phyloP scores from a whole-genome alignment of 2,329 filamentous ascomycete species.

The Stenocarpella maydis region DNA sequence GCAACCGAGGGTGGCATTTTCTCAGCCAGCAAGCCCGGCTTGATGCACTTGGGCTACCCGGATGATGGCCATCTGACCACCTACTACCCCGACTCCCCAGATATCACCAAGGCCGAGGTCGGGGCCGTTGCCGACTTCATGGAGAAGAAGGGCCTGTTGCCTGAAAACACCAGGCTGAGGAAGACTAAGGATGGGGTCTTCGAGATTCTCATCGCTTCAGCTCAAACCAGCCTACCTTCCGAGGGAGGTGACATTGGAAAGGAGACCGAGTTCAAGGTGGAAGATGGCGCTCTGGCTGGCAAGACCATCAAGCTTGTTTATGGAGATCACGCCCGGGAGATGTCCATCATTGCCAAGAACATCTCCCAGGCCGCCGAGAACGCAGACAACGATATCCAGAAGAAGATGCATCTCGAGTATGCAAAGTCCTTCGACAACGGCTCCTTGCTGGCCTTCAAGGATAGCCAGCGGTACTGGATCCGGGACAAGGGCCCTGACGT shows the following conservation, averaged over 20 bases:
- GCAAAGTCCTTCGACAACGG: conserved; percentile 77
- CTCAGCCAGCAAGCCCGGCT: conserved; percentile 66
- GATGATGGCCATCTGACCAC: conserved; percentile 81
- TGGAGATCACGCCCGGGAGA: conserved; percentile 77
- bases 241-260: conserved; percentile 75
- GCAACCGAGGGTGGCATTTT: conserved; percentile 78
- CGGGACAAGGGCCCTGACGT: conserved; percentile 82
- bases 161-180: conserved; percentile 78
- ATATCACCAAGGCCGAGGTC: conserved; percentile 80
- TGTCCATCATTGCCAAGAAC: conserved; percentile 73
- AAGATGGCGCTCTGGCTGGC: conserved; percentile 67
- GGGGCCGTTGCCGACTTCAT: conserved; percentile 75
- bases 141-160: conserved; percentile 74
- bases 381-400: conserved; percentile 77
- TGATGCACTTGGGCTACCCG: conserved; percentile 80
- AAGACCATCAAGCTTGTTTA: conserved; percentile 77
- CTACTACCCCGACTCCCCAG: conserved; percentile 80
- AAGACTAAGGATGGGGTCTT: conserved; percentile 72
- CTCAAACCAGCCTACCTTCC: conserved; percentile 63
- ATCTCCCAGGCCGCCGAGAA: conserved; percentile 74
- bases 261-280: conserved; percentile 66
- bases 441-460: conserved; percentile 79
- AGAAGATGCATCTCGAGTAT: conserved; percentile 77
- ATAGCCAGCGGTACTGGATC: conserved; percentile 83
- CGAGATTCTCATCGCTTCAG: conserved; percentile 79